phyloP scores from a whole-genome alignment of 208 protist species.

The Leishmania turanica region DNA sequence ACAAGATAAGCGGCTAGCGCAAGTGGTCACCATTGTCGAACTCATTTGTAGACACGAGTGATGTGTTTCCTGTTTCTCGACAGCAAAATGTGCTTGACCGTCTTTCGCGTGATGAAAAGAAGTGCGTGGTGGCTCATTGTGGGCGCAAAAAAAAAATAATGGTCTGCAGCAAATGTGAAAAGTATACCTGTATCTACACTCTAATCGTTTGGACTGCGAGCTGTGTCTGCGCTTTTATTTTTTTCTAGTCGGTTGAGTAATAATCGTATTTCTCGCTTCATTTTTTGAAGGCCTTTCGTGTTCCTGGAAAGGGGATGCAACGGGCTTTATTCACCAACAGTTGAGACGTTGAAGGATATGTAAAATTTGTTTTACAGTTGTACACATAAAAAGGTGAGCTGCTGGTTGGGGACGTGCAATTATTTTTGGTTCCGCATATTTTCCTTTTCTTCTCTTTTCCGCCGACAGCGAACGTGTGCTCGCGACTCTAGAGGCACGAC shows the following conservation, averaged over 20 bases:
- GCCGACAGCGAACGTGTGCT: background rate
- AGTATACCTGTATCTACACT: background rate
- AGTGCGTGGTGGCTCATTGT: background rate
- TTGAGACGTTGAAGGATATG: background rate
- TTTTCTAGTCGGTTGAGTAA: background rate
- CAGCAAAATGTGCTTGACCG: background rate
- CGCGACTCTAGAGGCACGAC: background rate
- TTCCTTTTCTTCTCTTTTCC: background rate
- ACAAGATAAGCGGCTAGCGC: background rate
- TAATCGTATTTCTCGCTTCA: background rate
- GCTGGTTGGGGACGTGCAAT: background rate
- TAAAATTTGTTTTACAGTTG: background rate
- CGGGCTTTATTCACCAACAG: too few species aligned
- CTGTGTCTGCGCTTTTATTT: background rate
- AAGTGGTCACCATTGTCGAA: background rate
- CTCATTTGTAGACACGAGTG: background rate
- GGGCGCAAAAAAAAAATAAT: background rate
- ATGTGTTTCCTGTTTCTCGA: background rate
- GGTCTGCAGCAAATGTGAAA: background rate
- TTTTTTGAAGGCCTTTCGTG: background rate
- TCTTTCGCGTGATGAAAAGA: background rate
- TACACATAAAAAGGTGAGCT: background rate
- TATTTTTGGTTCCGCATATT: background rate
- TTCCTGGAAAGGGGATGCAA: background rate
- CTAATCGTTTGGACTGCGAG: background rate